Percentiles rank a stretch among this genome's conserved stretches.
phyloP scores from a whole-genome alignment of 257 asterid species.

The Lycium ferocissimum region DNA sequence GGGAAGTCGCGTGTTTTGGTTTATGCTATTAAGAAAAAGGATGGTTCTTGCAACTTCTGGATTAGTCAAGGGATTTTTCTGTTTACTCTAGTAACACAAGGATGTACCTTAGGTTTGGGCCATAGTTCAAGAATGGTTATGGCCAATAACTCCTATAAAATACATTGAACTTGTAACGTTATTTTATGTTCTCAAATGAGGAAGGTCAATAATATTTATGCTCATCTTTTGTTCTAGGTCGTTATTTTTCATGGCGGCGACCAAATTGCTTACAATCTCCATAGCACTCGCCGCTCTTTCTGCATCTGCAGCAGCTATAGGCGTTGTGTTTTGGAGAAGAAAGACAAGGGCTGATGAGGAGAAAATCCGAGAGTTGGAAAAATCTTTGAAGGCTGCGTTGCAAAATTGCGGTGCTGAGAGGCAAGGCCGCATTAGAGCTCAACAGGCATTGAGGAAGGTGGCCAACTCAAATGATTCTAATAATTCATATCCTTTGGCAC shows the following conservation, averaged over 20 bases:
- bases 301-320: slow-evolving; percentile 48
- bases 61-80: neutral
- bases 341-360: slow-evolving; percentile 45
- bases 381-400: slow-evolving; percentile 58
- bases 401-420: slow-evolving; percentile 84
- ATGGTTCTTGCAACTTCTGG: neutral
- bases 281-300: slow-evolving; percentile 46
- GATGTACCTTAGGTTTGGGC: neutral
- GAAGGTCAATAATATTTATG: neutral
- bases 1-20: neutral
- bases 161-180: neutral
- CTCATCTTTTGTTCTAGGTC: neutral
- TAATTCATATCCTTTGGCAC: slow-evolving; percentile 79
- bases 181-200: slow-evolving; percentile 9
- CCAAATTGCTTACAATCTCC: slow-evolving; percentile 48
- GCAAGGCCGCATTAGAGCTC: slow-evolving; percentile 93
- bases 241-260: slow-evolving; percentile 36
- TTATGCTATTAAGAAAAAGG: neutral
- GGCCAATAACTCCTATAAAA: neutral
- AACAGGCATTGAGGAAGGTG: slow-evolving; percentile 78
- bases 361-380: slow-evolving; percentile 65
- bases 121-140: neutral
- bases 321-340: slow-evolving; percentile 54
- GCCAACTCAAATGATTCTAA: slow-evolving; percentile 46
- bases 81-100: too few species aligned